Conservation (phyloP, 192 early-diverging fungal species). For the Umbelopsis isabellina region DNA sequence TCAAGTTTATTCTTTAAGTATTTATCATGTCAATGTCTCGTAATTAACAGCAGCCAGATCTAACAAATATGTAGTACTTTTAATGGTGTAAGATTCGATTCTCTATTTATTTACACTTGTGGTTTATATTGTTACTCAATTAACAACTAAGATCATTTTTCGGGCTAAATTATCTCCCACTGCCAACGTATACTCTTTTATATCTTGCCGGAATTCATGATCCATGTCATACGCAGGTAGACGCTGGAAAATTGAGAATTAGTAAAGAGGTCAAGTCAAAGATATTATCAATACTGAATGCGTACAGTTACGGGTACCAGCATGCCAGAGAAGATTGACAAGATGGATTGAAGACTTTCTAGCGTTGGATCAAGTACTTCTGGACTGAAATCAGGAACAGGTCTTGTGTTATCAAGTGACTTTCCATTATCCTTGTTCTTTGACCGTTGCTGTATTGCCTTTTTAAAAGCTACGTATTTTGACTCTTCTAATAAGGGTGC, state of each 20-base stretch:
- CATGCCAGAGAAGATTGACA: slow-evolving; percentile 21
- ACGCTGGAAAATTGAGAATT: neutral
- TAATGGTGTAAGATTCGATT: too few species aligned
- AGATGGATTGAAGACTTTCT: neutral
- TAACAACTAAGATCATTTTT: slow-evolving; percentile 29
- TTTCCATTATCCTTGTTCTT: slow-evolving; percentile 20
- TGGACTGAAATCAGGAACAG: slow-evolving; percentile 17
- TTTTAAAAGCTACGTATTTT: slow-evolving; percentile 52
- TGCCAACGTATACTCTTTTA: slow-evolving; percentile 32
- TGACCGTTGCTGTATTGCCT: slow-evolving; percentile 9
- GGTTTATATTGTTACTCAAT: neutral
- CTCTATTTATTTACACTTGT: too few species aligned
- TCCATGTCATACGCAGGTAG: slow-evolving; percentile 8
- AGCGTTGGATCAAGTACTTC: too few species aligned
- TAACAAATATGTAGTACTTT: too few species aligned
- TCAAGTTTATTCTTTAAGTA: too few species aligned
- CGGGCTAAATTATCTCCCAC: slow-evolving; percentile 40
- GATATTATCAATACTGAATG: neutral
- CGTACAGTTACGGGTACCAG: slow-evolving; percentile 36
- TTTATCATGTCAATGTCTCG: too few species aligned
- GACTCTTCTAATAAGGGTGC: slow-evolving; percentile 52
- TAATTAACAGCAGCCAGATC: too few species aligned
- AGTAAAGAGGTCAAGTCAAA: neutral
- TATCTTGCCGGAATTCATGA: slow-evolving; percentile 14
- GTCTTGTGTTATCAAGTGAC: slow-evolving; percentile 6